phyloP scores from a whole-genome alignment of 768 basidiomycete genomes.

The Mycena belliarum region DNA sequence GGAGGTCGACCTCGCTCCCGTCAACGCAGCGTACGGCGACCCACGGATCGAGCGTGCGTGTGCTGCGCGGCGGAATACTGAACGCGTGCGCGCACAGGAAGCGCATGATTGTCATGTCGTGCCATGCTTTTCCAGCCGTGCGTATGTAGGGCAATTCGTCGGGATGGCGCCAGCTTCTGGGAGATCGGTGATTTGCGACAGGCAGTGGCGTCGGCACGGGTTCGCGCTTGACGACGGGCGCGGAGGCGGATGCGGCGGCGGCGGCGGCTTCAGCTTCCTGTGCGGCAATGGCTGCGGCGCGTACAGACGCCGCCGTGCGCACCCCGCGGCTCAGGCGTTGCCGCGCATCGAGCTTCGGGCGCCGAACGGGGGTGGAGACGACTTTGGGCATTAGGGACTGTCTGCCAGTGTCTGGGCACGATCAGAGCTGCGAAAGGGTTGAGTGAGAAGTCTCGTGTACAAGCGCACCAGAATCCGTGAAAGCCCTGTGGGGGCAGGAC shows the following conservation, averaged over 20 bases:
- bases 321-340: neutral
- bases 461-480: too few species aligned
- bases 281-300: too few species aligned
- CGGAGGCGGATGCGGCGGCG: too few species aligned
- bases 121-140: neutral
- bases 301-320: too few species aligned
- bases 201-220: neutral
- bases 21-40: too few species aligned
- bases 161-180: constrained; percentile 2
- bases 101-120: neutral
- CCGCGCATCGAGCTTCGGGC: neutral
- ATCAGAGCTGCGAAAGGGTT: neutral
- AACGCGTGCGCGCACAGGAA: neutral
- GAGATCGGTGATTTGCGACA: neutral
- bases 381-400: constrained; percentile 2
- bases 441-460: too few species aligned
- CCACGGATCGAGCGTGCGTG: neutral
- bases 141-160: constrained; percentile 9
- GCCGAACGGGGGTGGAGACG: neutral
- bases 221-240: too few species aligned
- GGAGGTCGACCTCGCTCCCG: too few species aligned
- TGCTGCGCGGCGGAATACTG: neutral
- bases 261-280: too few species aligned
- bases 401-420: neutral
- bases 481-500: too few species aligned